These are phyloP conservation scores for Calycina herbarum DNA, from an alignment of 2,329 filamentous ascomycete species.

Conservation along the genomic window DNA sequence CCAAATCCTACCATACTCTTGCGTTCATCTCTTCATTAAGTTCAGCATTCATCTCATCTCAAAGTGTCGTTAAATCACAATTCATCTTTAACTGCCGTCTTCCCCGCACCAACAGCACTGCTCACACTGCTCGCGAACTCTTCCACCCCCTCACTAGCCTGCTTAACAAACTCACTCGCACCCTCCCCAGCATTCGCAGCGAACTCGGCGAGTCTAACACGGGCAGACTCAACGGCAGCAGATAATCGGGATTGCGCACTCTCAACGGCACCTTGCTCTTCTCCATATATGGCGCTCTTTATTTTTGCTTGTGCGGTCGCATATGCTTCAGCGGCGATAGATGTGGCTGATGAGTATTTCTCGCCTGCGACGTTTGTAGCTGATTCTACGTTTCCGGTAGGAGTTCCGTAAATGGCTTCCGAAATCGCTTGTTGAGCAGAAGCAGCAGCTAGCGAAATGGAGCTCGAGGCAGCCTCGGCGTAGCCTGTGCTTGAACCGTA, in stretches of 20 bases:
- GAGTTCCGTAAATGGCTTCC: slow-evolving; percentile 56
- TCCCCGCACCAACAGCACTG: slow-evolving; percentile 42
- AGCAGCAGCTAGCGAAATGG: slow-evolving; percentile 53
- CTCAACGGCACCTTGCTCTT: slow-evolving; percentile 33
- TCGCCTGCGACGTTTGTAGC: slow-evolving; percentile 35
- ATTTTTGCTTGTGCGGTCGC: slow-evolving; percentile 25
- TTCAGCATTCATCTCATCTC: too few species aligned
- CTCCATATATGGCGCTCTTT: slow-evolving; percentile 30
- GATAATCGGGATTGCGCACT: slow-evolving; percentile 33
- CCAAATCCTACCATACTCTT: too few species aligned
- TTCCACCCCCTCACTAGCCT: slow-evolving; percentile 44
- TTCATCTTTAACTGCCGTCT: slow-evolving; percentile 51
- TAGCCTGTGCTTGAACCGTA: slow-evolving; percentile 55
- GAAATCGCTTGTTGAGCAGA: slow-evolving; percentile 57
- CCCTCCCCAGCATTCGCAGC: slow-evolving; percentile 33
- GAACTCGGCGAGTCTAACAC: slow-evolving; percentile 32
- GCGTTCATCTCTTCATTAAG: too few species aligned
- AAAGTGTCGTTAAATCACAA: slow-evolving; percentile 38
- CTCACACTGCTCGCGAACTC: slow-evolving; percentile 48
- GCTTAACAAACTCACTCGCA: slow-evolving; percentile 39
- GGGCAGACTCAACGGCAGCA: slow-evolving; percentile 33
- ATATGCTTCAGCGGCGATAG: slow-evolving; percentile 24
- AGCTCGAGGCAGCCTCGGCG: slow-evolving; percentile 52
- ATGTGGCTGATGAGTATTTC: slow-evolving; percentile 26
- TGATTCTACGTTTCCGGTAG: slow-evolving; percentile 48